These are phyloP conservation scores for Penicillium sp. DNA, from an alignment of 2,329 filamentous ascomycete genomes.

Conservation along the genomic window DNA sequence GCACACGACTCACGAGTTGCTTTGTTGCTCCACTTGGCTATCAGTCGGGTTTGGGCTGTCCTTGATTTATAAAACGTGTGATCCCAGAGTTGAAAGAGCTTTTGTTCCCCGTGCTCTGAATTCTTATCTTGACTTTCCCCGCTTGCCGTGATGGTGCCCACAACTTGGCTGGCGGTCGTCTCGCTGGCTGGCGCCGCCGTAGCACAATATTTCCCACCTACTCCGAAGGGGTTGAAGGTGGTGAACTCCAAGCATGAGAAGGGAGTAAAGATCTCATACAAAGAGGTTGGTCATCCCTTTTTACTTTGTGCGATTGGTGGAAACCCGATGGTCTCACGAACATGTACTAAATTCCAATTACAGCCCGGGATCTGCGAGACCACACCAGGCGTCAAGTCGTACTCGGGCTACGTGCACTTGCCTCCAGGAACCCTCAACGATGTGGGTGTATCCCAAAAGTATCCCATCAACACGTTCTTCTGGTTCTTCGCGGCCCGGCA, in stretches of 20 bases:
- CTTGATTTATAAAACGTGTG: neutral
- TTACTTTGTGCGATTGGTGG: neutral
- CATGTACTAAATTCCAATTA: slow-evolving; percentile 1
- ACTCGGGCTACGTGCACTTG: slow-evolving; percentile 62
- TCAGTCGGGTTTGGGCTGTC: neutral
- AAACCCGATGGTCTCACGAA: neutral
- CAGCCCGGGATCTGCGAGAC: slow-evolving; percentile 58
- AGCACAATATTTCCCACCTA: slow-evolving; percentile 45
- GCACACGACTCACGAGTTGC: neutral
- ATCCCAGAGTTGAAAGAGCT: neutral
- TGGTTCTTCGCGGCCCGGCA: slow-evolving; percentile 64
- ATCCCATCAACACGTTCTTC: slow-evolving; percentile 65
- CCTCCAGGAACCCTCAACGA: slow-evolving; percentile 49
- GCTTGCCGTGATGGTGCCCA: slow-evolving; percentile 4
- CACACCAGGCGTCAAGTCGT: slow-evolving; percentile 57
- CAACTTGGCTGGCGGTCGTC: slow-evolving; percentile 13
- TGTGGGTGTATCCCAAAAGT: slow-evolving; percentile 49
- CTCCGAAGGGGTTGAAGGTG: slow-evolving; percentile 43
- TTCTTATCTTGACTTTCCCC: neutral
- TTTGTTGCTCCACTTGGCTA: neutral
- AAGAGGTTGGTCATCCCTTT: slow-evolving; percentile 38
- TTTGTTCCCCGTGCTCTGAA: neutral
- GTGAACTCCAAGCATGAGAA: slow-evolving; percentile 46
- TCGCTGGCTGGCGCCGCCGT: slow-evolving; percentile 22
- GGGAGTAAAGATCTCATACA: slow-evolving; percentile 49